Evolutionary conservation across 2,329 filamentous ascomycete species (phyloP).

Genomic region (Elsinoe australis): DNA sequence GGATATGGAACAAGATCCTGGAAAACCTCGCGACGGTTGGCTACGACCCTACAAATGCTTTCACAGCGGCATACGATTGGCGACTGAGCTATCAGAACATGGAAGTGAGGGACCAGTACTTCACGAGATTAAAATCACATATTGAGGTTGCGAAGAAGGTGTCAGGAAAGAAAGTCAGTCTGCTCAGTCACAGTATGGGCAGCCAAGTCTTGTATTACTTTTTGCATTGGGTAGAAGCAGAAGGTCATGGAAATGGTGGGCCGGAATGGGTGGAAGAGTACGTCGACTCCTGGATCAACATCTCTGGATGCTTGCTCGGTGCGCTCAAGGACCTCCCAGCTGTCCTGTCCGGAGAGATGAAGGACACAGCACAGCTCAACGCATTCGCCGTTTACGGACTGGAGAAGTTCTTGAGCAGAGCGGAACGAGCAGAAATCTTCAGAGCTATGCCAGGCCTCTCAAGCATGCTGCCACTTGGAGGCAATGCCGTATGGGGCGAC

Average conservation of each 20-base stretch:
- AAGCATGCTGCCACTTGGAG: constrained; percentile 92
- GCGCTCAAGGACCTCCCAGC: constrained; percentile 86
- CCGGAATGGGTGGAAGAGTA: constrained; percentile 82
- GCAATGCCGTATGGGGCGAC: constrained; percentile 92
- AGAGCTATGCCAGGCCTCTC: constrained; percentile 94
- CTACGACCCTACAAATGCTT: constrained; percentile 77
- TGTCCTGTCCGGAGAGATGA: constrained; percentile 93
- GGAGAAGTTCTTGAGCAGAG: constrained; percentile 86
- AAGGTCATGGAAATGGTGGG: constrained; percentile 68
- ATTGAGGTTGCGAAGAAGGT: constrained; percentile 77
- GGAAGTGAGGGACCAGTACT: constrained; percentile 87
- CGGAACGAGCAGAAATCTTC: constrained; percentile 89
- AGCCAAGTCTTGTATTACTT: constrained; percentile 88
- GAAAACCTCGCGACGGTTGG: constrained; percentile 94
- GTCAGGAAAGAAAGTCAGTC: constrained; percentile 68
- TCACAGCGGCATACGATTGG: constrained; percentile 78
- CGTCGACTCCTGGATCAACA: constrained; percentile 95
- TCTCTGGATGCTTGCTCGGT: constrained; percentile 95
- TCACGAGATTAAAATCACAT: constrained; percentile 79
- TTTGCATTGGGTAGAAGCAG: constrained; percentile 72
- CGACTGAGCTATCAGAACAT: constrained; percentile 82
- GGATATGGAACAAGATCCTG: constrained; percentile 99
- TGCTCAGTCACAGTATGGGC: constrained; percentile 95
- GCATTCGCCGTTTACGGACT: constrained; percentile 93
- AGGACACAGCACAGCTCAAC: constrained; percentile 93